phyloP scores from a whole-genome alignment of 1,284 basidiomycete genomes.

The Golubevia pallescens region DNA sequence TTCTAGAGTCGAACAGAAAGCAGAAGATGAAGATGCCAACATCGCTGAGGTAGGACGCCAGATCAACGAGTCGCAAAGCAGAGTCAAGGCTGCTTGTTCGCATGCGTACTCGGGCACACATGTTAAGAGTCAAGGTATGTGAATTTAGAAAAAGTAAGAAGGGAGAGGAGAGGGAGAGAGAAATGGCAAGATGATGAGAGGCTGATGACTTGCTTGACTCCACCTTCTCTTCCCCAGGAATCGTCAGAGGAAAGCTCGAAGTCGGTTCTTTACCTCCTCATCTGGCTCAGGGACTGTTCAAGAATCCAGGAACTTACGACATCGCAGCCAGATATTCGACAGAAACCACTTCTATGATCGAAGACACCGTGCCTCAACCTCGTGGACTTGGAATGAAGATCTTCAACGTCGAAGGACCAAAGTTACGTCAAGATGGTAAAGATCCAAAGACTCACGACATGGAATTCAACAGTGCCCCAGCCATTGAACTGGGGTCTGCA shows the following conservation, averaged over 20 bases:
- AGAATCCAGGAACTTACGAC: constrained; percentile 28
- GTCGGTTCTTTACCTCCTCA: constrained; percentile 40
- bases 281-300: constrained; percentile 44
- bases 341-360: constrained; percentile 37
- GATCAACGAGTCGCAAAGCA: constrained; percentile 33
- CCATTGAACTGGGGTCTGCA: constrained; percentile 29
- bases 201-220: constrained; percentile 4
- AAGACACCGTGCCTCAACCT: constrained; percentile 44
- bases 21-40: constrained; percentile 33
- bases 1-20: constrained; percentile 27
- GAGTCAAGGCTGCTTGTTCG: constrained; percentile 23
- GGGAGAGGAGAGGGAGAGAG: constrained; percentile 12
- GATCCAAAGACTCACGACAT: constrained; percentile 48
- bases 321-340: constrained; percentile 36
- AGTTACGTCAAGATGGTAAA: constrained; percentile 21
- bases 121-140: constrained; percentile 27
- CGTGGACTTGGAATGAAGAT: constrained; percentile 50
- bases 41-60: constrained; percentile 38
- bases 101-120: constrained; percentile 33
- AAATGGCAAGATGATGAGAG: constrained; percentile 18
- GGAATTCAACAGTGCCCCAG: constrained; percentile 41
- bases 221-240: neutral
- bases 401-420: constrained; percentile 31
- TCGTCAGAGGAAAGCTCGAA: constrained; percentile 37
- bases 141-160: neutral